Conservation (phyloP, 2,329 filamentous ascomycete genomes). For the Fusarium luffae region DNA sequence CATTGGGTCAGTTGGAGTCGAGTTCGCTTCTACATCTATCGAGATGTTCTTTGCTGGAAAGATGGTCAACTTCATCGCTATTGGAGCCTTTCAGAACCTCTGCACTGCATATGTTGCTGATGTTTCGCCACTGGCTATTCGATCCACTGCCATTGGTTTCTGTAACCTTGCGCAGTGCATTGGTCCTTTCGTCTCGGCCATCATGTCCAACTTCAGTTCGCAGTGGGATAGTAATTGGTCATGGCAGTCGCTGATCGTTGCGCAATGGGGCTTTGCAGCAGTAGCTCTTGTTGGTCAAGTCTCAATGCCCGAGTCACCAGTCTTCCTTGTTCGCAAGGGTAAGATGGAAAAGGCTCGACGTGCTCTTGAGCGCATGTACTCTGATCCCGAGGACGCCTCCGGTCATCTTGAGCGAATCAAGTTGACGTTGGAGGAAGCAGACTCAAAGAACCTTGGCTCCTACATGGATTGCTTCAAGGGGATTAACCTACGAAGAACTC, state of each 20-base stretch:
- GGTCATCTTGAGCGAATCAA: slow-evolving; percentile 58
- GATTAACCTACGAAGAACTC: slow-evolving; percentile 55
- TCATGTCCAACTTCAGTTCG: slow-evolving; percentile 53
- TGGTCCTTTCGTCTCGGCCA: slow-evolving; percentile 53
- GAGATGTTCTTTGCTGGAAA: slow-evolving; percentile 48
- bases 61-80: slow-evolving; percentile 47
- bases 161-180: slow-evolving; percentile 55
- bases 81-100: slow-evolving; percentile 53
- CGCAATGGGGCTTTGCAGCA: slow-evolving; percentile 55
- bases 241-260: slow-evolving; percentile 54
- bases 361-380: slow-evolving; percentile 57
- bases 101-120: slow-evolving; percentile 54
- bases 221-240: slow-evolving; percentile 54
- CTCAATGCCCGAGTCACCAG: slow-evolving; percentile 62
- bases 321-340: slow-evolving; percentile 58
- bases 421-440: slow-evolving; percentile 59
- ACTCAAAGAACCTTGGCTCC: slow-evolving; percentile 45
- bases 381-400: slow-evolving; percentile 53
- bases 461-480: slow-evolving; percentile 59
- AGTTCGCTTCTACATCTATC: slow-evolving; percentile 47
- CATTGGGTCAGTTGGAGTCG: slow-evolving; percentile 46
- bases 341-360: slow-evolving; percentile 35
- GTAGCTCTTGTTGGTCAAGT: slow-evolving; percentile 48
- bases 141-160: slow-evolving; percentile 51
- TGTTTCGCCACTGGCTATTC: slow-evolving; percentile 52